These are phyloP conservation scores for Aspergillus saccharolyticus DNA, from an alignment of 495 filamentous ascomycete genomes.

Conservation along the genomic window DNA sequence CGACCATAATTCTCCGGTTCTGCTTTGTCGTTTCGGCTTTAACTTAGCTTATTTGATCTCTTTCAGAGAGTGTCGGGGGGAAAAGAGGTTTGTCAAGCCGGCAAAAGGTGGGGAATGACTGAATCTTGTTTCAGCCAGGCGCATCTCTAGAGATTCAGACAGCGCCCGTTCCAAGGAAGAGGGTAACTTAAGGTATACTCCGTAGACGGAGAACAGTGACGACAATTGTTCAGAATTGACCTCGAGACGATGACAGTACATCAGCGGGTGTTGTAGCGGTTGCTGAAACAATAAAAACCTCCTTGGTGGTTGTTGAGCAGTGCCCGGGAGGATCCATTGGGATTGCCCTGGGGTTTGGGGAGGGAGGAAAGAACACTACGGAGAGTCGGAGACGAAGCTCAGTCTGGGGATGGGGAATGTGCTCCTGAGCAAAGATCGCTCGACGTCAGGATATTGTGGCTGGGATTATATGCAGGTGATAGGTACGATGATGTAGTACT, in stretches of 20 bases:
- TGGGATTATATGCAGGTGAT: conserved; percentile 1
- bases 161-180: neutral
- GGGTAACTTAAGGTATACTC: no score
- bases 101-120: neutral
- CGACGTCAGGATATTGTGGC: neutral
- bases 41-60: no score
- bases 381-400: no score
- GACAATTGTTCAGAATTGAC: neutral
- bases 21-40: neutral
- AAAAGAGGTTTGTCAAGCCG: neutral
- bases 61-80: neutral
- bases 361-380: neutral
- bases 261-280: neutral
- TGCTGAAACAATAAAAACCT: neutral
- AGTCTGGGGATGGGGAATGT: neutral
- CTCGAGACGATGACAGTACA: neutral
- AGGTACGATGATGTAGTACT: conserved; percentile 2
- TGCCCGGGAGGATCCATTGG: neutral
- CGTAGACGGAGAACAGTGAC: neutral
- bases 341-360: neutral
- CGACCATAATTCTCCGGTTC: neutral
- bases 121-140: neutral
- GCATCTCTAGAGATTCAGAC: neutral
- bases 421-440: neutral
- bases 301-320: neutral